Base-by-base conservation (phyloP, 352 stramenopile species). In the Globisporangium acanthophoron region DNA sequence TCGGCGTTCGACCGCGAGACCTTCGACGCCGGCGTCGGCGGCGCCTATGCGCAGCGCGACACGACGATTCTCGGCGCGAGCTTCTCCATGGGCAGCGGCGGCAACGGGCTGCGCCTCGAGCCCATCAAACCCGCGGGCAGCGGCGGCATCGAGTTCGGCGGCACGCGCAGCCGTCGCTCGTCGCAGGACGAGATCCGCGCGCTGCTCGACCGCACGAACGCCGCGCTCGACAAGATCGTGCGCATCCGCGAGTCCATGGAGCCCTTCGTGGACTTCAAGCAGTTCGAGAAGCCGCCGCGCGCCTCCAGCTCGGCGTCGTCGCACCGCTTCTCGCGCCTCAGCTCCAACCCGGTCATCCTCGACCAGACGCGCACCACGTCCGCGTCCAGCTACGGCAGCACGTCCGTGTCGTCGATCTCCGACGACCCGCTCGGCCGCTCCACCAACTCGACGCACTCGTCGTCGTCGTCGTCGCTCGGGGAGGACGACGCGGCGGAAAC, bases 201-300 rank as follows among this genome's bases (percentile, higher is more conserved):
- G 33, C 60, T 92, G 46, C 62, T 92, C 49, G 65, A 76, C 54
- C 80, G 80, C 39, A 92, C 83, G 18, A 89, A 71, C 20, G 66
- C 61, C 29, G 83, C 83, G 33, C 73, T 92, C 56, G 77, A 90
- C 67, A 88, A 87, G 53, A 92, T 92, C 61, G 83, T 92, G 62
- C 80, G 73, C 56, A 92, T 92, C 55, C 80, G 83, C 51, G 78
- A 92, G 66, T 90, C 80, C 40, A 90, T 92, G 83, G 83, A 92
- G 65, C 69, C 76, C 20, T 64, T 88, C 18, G 80, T 92, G 33
- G 83, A 92, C 61, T 92, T 92, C 52, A 79, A 81, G 56, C 80
- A 92, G 61, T 92, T 90, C 58, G 73, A 85, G 52, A 85, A 76
- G 58, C 67, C 71, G 29, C 29, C 65, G 52, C 64, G 64, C 24